phyloP scores from a whole-genome alignment of 768 basidiomycete genomes.

The Serendipita sp. region DNA sequence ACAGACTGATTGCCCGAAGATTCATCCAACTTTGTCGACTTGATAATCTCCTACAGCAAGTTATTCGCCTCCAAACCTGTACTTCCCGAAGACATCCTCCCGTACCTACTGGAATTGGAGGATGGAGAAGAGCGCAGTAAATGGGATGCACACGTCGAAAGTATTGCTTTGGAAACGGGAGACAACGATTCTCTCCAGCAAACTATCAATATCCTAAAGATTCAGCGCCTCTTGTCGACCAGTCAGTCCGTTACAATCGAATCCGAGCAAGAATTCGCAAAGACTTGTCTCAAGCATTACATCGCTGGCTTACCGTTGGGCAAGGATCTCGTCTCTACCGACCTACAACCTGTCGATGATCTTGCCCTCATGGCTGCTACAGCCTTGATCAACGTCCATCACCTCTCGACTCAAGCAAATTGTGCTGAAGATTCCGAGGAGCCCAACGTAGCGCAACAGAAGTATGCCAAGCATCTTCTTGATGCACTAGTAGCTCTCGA shows the following conservation, averaged over 20 bases:
- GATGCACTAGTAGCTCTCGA: conserved; percentile 53
- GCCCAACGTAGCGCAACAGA: conserved; percentile 24
- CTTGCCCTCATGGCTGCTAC: conserved; percentile 60
- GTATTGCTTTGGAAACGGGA: conserved; percentile 31
- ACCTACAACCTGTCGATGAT: conserved; percentile 80
- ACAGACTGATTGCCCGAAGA: conserved; percentile 13
- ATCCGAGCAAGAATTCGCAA: conserved; percentile 36
- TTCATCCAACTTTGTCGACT: conserved; percentile 15
- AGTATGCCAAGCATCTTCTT: conserved; percentile 33
- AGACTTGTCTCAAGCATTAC: conserved; percentile 43
- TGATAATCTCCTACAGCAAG: conserved; percentile 53
- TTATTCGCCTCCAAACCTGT: conserved; percentile 66
- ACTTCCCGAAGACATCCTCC: conserved; percentile 72
- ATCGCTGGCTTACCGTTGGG: conserved; percentile 53
- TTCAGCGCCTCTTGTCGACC: conserved; percentile 45
- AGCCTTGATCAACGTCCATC: conserved; percentile 35
- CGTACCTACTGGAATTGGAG: conserved; percentile 34
- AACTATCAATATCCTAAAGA: conserved; percentile 58
- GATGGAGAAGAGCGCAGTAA: conserved; percentile 25
- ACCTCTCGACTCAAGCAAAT: not conserved
- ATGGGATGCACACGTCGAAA: conserved; percentile 40
- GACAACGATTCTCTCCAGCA: conserved; percentile 37
- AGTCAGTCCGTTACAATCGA: conserved; percentile 36
- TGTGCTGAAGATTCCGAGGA: not conserved
- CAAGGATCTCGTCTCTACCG: conserved; percentile 45